Conservation (phyloP, 2,329 filamentous ascomycete genomes). For the Epichloe sylvatica region DNA sequence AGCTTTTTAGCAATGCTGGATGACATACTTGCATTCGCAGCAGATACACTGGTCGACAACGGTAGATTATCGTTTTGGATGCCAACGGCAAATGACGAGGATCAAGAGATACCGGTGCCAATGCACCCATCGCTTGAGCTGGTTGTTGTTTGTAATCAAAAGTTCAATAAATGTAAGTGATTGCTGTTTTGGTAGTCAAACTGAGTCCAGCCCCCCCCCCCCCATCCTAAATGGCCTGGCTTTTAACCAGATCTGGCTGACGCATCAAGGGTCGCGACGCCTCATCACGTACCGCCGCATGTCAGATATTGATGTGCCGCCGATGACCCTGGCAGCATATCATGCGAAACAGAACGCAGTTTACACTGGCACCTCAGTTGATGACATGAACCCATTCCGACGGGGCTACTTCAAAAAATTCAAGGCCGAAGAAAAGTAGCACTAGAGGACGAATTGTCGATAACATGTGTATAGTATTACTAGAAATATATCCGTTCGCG, state of each 20-base stretch:
- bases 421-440: slow-evolving; percentile 7
- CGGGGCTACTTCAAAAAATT: slow-evolving; percentile 45
- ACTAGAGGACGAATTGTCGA: neutral
- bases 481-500: neutral
- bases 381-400: slow-evolving; percentile 48
- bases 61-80: slow-evolving; percentile 92
- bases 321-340: slow-evolving; percentile 25
- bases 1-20: slow-evolving; percentile 81
- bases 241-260: neutral
- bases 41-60: slow-evolving; percentile 58
- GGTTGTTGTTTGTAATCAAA: slow-evolving; percentile 65
- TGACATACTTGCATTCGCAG: slow-evolving; percentile 75
- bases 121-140: slow-evolving; percentile 62
- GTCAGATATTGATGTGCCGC: slow-evolving; percentile 42
- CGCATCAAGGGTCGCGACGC: slow-evolving; percentile 59
- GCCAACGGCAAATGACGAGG: slow-evolving; percentile 73
- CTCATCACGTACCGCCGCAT: slow-evolving; percentile 74
- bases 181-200: neutral
- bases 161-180: slow-evolving; percentile 70
- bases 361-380: slow-evolving; percentile 34
- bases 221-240: neutral
- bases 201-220: neutral
- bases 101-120: slow-evolving; percentile 63
- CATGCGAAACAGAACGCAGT: slow-evolving; percentile 16
- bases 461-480: neutral